These are phyloP conservation scores for Schwanniomyces pseudopolymorphus DNA, from an alignment of 805 yeast species.

Conservation along the genomic window DNA sequence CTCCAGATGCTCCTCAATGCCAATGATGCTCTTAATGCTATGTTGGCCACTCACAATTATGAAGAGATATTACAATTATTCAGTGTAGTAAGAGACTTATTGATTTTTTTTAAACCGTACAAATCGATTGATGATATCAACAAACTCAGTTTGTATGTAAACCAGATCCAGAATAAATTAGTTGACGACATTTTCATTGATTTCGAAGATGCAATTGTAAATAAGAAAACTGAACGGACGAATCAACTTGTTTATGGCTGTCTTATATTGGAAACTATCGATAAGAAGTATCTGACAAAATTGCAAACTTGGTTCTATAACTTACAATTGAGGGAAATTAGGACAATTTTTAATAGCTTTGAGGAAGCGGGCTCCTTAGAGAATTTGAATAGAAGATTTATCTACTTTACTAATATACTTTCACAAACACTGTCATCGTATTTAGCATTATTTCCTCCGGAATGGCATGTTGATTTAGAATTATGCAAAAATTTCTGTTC, in stretches of 20 bases:
- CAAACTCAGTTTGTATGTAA: constrained; percentile 56
- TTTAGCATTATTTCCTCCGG: constrained; percentile 57
- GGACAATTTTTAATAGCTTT: constrained; percentile 66
- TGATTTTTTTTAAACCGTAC: constrained; percentile 72
- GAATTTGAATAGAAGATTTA: constrained; percentile 75
- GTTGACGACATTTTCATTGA: constrained; percentile 72
- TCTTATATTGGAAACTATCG: constrained; percentile 64
- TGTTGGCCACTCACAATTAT: constrained; percentile 49
- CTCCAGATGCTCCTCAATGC: constrained; percentile 83
- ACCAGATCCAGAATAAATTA: constrained; percentile 57
- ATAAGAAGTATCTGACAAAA: constrained; percentile 53
- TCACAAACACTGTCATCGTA: constrained; percentile 55
- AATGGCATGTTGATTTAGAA: constrained; percentile 69
- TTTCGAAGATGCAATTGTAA: constrained; percentile 50
- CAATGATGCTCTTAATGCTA: constrained; percentile 55
- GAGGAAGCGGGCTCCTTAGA: constrained; percentile 97
- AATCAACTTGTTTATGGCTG: constrained; percentile 61
- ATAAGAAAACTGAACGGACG: constrained; percentile 22
- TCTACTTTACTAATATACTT: constrained; percentile 74
- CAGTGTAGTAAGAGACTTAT: constrained; percentile 70
- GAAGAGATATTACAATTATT: constrained; percentile 58
- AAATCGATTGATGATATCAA: constrained; percentile 83
- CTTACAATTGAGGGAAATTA: constrained; percentile 69
- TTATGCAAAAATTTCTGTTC: constrained; percentile 65
- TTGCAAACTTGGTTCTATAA: constrained; percentile 73